A percentile compares a stretch with the other conserved stretches of the same genome.
phyloP scores from a whole-genome alignment of 2,329 filamentous ascomycete species.

The Hypoxylon sp. region DNA sequence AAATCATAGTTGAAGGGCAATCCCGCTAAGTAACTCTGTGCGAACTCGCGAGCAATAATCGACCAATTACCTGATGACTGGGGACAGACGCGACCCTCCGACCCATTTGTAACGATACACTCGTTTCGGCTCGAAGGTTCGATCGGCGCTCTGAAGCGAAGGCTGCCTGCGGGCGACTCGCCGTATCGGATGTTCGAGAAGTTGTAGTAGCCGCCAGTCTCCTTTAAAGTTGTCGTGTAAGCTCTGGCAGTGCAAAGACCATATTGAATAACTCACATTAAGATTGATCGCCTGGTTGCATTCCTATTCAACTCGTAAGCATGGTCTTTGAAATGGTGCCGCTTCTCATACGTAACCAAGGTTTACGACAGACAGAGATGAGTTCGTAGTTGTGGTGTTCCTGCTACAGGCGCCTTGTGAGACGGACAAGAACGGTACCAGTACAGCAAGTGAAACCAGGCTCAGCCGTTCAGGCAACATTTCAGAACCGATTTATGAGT shows the following conservation, averaged over 20 bases:
- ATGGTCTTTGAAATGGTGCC: neutral
- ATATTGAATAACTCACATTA: slow-evolving; percentile 2
- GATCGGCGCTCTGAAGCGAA: slow-evolving; percentile 16
- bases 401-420: neutral
- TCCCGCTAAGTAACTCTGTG: slow-evolving; percentile 9
- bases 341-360: slow-evolving; percentile 4
- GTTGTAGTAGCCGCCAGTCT: slow-evolving; percentile 30
- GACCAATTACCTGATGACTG: slow-evolving; percentile 10
- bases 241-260: neutral
- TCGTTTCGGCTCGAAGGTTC: slow-evolving; percentile 4
- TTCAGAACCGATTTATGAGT: neutral
- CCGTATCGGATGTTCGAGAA: slow-evolving; percentile 35
- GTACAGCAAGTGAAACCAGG: neutral
- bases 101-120: slow-evolving; percentile 4
- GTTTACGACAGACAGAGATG: slow-evolving; percentile 4
- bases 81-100: slow-evolving; percentile 13
- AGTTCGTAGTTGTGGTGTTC: neutral
- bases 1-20: slow-evolving; percentile 6
- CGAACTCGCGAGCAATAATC: slow-evolving; percentile 3
- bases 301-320: slow-evolving; percentile 1
- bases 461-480: neutral
- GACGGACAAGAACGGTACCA: neutral
- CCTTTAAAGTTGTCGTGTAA: slow-evolving; percentile 8
- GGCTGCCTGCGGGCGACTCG: slow-evolving; percentile 14
- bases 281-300: slow-evolving; percentile 13